Evolutionary conservation across 148 eudicot species (phyloP), one percentile per base, ranked within the genome.

Genomic region (Bassia scoparia): DNA sequence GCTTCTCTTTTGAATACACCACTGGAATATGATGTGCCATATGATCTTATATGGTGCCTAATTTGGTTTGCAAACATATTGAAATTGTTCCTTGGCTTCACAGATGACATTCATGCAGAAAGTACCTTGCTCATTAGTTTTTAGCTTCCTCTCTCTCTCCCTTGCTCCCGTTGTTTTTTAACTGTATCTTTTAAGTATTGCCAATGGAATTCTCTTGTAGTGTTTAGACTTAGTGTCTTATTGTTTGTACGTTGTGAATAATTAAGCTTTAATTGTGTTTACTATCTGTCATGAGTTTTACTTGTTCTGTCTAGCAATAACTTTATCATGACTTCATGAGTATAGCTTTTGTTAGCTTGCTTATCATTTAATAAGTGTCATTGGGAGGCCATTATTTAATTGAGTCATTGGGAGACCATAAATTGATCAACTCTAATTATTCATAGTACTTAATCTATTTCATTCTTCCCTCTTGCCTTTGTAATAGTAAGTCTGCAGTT

Each of bases 191-290:
- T n/a, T 46, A 46, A 46, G 1, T 46, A 46, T 46, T 46, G 50
- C 50, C 50, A 46, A 9, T 46, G 50, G 12, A 15, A 46, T 4
- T 46, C 12, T 15, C 12, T 2, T 46, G 4, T 37, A 37, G 41
- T 37, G 41, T 37, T 37, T 3, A 7, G 7, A 3, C 7, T 9
- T 4, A 46, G 50, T 46, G 4, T 46, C 50, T 46, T 15, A 46
- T 94, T 94, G 74, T 31, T 86, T 60, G 72, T 52, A 30, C 85
- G 74, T 61, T 94, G 59, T 44, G 7, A 13, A 76, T 91, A 71
- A 59, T 72, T 48, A 87, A 87, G 56, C 73, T 87, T 41, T 61
- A 31, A 73, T 54, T 16, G 68, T 64, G 20, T 41, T n/a, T 48
- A 31, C 52, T 8, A 30, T 33, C 18, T 18, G 17, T 41, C 46